Conservation (phyloP, 768 basidiomycete genomes). For the Hygrocybe coccinea region DNA sequence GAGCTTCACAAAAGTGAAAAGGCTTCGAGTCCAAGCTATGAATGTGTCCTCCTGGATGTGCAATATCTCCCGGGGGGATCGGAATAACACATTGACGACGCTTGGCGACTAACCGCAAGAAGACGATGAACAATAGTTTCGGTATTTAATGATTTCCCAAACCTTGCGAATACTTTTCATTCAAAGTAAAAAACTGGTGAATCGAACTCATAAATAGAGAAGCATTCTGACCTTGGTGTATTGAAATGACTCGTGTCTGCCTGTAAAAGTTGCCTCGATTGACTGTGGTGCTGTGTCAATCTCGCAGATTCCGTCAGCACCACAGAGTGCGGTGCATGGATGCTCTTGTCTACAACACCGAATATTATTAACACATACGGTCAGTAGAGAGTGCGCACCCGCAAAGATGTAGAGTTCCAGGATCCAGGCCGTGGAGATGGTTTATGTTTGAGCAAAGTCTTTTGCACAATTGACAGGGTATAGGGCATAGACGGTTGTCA, state of each 20-base stretch:
- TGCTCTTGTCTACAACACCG: constrained; percentile 51
- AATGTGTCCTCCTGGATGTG: constrained; percentile 46
- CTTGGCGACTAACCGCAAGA: constrained; percentile 37
- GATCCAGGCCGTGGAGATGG: constrained; percentile 50
- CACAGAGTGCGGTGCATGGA: constrained; percentile 40
- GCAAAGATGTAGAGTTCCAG: constrained; percentile 46
- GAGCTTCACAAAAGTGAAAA: constrained; percentile 52
- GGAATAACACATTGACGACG: constrained; percentile 45
- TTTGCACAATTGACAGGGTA: constrained; percentile 51
- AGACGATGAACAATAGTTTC: neutral
- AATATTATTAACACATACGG: no score
- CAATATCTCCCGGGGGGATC: constrained; percentile 39
- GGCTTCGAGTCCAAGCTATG: constrained; percentile 44
- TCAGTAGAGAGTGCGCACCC: constrained; percentile 35
- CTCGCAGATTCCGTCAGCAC: constrained; percentile 48
- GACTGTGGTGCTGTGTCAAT: constrained; percentile 56
- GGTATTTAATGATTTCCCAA: neutral
- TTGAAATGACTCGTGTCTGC: constrained; percentile 55
- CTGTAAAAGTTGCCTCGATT: constrained; percentile 58
- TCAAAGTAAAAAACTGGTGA: neutral
- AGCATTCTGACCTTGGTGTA: constrained; percentile 50
- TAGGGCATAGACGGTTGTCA: constrained; percentile 48
- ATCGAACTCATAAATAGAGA: neutral
- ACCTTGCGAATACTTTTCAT: constrained; percentile 51
- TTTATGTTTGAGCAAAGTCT: constrained; percentile 46